These are phyloP conservation scores for Arthrobotrys megalospora DNA, from an alignment of 2,329 filamentous ascomycete genomes.

Conservation along the genomic window DNA sequence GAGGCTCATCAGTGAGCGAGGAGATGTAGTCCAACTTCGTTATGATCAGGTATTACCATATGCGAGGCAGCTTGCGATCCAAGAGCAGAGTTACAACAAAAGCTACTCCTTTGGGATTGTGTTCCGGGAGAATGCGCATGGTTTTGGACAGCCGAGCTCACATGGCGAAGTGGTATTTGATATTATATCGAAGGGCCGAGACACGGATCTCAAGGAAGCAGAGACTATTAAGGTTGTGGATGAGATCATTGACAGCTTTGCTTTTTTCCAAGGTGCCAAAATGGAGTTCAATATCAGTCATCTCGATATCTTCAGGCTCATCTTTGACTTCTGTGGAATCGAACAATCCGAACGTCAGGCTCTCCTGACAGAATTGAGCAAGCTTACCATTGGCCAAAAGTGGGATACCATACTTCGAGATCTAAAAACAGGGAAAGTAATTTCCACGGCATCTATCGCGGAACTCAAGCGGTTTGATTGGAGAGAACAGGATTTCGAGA, in stretches of 20 bases:
- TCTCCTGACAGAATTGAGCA: constrained; percentile 46
- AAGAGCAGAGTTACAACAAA: constrained; percentile 77
- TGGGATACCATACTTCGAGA: constrained; percentile 69
- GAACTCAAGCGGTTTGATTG: constrained; percentile 94
- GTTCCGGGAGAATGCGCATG: constrained; percentile 80
- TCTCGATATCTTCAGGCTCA: constrained; percentile 77
- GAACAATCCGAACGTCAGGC: constrained; percentile 33
- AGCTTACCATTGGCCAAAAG: constrained; percentile 68
- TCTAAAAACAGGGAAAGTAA: constrained; percentile 82
- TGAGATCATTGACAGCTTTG: constrained; percentile 86
- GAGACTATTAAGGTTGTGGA: constrained; percentile 95
- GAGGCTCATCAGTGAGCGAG: constrained; percentile 83
- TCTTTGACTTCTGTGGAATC: constrained; percentile 54
- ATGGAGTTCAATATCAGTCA: constrained; percentile 95
- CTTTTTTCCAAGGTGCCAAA: constrained; percentile 77
- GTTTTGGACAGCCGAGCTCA: constrained; percentile 81
- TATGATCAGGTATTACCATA: constrained; percentile 93
- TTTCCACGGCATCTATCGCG: constrained; percentile 90
- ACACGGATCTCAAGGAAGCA: constrained; percentile 90
- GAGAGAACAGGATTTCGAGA: constrained; percentile 80
- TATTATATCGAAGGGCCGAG: constrained; percentile 85
- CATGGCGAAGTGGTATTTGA: constrained; percentile 96
- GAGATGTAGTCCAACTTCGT: constrained; percentile 92
- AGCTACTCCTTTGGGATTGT: constrained; percentile 91
- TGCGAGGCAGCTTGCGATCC: constrained; percentile 84